Evolutionary conservation across 345 rosid species (phyloP).

Genomic region (Boechera stricta): DNA sequence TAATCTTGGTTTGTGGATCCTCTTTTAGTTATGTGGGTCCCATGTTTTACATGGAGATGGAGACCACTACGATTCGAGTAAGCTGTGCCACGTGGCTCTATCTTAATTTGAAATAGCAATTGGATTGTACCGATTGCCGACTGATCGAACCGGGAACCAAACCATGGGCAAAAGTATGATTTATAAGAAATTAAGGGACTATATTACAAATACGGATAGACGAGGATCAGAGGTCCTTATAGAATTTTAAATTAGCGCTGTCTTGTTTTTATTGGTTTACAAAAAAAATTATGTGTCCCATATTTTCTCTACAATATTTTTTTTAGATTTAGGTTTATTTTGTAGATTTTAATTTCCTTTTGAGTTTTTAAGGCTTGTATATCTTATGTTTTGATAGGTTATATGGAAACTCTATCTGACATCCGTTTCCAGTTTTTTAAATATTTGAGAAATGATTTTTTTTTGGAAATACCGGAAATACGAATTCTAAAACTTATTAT

Average conservation of each 20-base stretch:
- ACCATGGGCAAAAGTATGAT: background rate
- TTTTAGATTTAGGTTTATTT: too few species aligned
- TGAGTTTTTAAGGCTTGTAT: too few species aligned
- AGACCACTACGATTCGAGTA: conserved; percentile 34
- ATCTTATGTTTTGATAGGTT: too few species aligned
- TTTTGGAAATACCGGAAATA: too few species aligned
- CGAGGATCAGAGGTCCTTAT: too few species aligned
- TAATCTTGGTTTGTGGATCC: background rate
- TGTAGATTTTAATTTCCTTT: too few species aligned
- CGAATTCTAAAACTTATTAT: too few species aligned
- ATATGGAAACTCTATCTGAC: too few species aligned
- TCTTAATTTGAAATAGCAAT: background rate
- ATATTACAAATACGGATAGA: background rate
- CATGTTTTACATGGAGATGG: conserved; percentile 22
- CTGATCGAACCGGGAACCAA: background rate
- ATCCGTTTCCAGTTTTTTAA: too few species aligned
- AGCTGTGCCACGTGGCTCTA: conserved; percentile 25
- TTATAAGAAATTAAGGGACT: background rate
- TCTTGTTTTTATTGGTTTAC: background rate
- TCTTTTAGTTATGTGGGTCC: conserved; percentile 14
- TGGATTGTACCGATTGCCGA: conserved; percentile 13
- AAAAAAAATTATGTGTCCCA: too few species aligned
- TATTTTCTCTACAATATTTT: too few species aligned
- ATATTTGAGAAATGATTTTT: too few species aligned
- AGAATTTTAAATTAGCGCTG: background rate